Evolutionary conservation across 768 basidiomycete genomes (phyloP).

Genomic region (Boletus subparvulus): DNA sequence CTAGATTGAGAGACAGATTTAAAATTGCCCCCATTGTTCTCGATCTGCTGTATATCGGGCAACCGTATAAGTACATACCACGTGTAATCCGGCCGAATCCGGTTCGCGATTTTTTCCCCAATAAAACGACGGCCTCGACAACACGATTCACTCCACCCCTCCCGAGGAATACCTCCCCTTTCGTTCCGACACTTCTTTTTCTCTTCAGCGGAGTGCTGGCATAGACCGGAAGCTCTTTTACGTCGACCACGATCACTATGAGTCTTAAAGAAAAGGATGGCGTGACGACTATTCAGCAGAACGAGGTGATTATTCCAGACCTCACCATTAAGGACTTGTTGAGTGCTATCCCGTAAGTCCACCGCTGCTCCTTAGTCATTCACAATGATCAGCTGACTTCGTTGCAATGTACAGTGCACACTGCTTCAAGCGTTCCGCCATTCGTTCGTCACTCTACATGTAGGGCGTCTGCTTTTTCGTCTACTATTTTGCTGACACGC

Average conservation of each 20-base stretch:
- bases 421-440: conserved; percentile 87
- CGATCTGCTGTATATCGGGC: background rate
- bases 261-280: conserved; percentile 10
- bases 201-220: background rate
- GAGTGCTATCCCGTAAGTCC: conserved; percentile 74
- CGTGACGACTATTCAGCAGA: conserved; percentile 49
- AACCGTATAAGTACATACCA: conserved; percentile 5
- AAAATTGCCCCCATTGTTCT: background rate
- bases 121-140: conserved; percentile 24
- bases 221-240: conserved; percentile 7
- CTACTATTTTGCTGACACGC: conserved; percentile 12
- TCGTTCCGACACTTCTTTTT: background rate
- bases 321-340: conserved; percentile 86
- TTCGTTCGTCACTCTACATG: conserved; percentile 79
- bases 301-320: conserved; percentile 70
- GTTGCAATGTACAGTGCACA: conserved; percentile 51
- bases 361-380: conserved; percentile 1
- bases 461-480: conserved; percentile 34
- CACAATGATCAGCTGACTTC: background rate
- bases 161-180: background rate
- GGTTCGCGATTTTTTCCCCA: conserved; percentile 18
- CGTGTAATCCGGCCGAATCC: conserved; percentile 31
- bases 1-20: background rate
- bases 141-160: background rate
- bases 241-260: conserved; percentile 23